A percentile compares a stretch with the other conserved stretches of the same genome.
Evolutionary conservation across 768 basidiomycete species (phyloP).

Genomic region (Trametes meyenii): DNA sequence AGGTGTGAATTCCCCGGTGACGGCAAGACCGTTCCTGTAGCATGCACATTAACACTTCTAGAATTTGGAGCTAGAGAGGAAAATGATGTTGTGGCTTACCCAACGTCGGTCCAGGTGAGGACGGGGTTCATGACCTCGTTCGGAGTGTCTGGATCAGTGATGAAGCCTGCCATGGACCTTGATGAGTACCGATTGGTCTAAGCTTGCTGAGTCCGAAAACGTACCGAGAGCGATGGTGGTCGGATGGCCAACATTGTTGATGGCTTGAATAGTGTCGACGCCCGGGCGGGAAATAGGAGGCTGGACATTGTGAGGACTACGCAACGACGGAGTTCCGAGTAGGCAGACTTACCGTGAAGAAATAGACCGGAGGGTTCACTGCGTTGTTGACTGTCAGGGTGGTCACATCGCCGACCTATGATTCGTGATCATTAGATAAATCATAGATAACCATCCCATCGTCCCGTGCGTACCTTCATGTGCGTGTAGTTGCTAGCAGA

Average conservation of each 20-base stretch:
- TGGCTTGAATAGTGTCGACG: neutral
- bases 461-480: neutral
- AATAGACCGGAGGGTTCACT: neutral
- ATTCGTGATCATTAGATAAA: neutral
- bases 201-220: neutral
- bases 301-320: neutral
- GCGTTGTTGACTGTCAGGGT: neutral
- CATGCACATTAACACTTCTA: neutral
- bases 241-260: conserved; percentile 2
- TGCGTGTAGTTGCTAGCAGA: conserved; percentile 12
- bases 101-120: conserved; percentile 3
- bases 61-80: neutral
- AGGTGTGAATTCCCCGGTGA: conserved; percentile 10
- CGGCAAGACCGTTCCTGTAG: neutral
- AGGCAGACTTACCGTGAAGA: conserved; percentile 2
- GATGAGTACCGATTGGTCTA: too few species aligned
- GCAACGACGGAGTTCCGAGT: neutral
- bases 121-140: conserved; percentile 9
- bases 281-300: conserved; percentile 1
- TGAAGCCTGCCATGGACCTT: neutral
- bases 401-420: conserved; percentile 6
- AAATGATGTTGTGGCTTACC: neutral
- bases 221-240: conserved; percentile 5
- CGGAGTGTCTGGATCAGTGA: neutral
- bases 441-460: neutral